Percentiles rank a stretch among this genome's conserved stretches.
These are phyloP conservation scores for Choiromyces venosus DNA, from an alignment of 495 filamentous ascomycete genomes.

Conservation along the genomic window DNA sequence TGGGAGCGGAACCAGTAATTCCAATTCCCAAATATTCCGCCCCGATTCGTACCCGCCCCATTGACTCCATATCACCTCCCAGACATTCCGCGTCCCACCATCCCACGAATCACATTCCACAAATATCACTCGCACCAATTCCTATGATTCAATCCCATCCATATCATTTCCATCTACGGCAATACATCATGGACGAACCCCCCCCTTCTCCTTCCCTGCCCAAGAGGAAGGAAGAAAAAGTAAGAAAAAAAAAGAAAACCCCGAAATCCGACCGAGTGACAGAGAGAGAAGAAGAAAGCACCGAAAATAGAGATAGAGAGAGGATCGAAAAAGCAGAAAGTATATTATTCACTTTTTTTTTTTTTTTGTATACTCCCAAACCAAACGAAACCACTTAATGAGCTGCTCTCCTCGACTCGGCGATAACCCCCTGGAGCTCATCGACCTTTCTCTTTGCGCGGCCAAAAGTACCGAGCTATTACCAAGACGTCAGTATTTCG, in stretches of 20 bases:
- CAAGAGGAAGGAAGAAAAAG: background rate
- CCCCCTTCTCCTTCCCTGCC: background rate
- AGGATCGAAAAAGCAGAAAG: background rate
- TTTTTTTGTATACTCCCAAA: constrained; percentile 33
- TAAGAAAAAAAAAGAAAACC: background rate
- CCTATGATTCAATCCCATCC: background rate
- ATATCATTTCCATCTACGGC: background rate
- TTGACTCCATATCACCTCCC: background rate
- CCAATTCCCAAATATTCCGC: background rate
- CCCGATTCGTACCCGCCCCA: background rate
- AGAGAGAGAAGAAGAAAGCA: background rate
- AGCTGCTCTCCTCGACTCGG: constrained; percentile 76
- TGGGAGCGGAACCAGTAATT: background rate
- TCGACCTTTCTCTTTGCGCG: constrained; percentile 99
- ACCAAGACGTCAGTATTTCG: constrained; percentile 20
- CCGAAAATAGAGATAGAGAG: background rate
- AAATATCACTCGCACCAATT: background rate
- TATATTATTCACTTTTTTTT: constrained; percentile 17
- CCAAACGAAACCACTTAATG: constrained; percentile 30
- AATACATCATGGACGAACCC: background rate
- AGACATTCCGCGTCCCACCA: no score
- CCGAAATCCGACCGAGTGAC: background rate
- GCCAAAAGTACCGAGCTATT: constrained; percentile 86
- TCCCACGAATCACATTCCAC: background rate
- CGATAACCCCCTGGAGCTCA: constrained; percentile 93